phyloP scores from a whole-genome alignment of 2,329 filamentous ascomycete genomes.

The Parascedosporium putredinis region DNA sequence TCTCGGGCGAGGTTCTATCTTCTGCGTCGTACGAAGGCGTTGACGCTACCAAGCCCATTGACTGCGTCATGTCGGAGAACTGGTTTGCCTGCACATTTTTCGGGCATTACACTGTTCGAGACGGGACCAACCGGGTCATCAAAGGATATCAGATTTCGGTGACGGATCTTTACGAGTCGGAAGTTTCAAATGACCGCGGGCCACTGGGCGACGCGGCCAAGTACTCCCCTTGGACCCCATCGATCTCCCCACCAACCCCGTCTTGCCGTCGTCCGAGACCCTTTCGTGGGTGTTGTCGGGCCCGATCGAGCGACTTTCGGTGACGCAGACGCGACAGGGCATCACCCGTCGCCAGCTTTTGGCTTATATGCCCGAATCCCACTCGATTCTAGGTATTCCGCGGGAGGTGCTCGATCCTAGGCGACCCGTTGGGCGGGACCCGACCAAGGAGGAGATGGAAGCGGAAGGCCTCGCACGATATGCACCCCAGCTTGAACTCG shows the following conservation, averaged over 20 bases:
- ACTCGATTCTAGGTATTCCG: slow-evolving; percentile 70
- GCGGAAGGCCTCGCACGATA: slow-evolving; percentile 73
- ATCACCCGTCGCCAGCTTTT: slow-evolving; percentile 78
- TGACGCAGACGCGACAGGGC: slow-evolving; percentile 84
- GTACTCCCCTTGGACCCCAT: slow-evolving; percentile 68
- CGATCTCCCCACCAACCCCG: slow-evolving; percentile 40
- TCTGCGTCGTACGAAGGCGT: slow-evolving; percentile 61
- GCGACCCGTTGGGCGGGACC: slow-evolving; percentile 74
- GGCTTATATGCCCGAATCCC: slow-evolving; percentile 62
- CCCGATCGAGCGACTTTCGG: slow-evolving; percentile 67
- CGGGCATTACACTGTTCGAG: slow-evolving; percentile 46
- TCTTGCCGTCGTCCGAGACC: slow-evolving; percentile 64
- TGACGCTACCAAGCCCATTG: slow-evolving; percentile 62
- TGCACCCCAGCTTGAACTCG: slow-evolving; percentile 66
- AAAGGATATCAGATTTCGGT: slow-evolving; percentile 81
- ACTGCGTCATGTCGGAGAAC: slow-evolving; percentile 80
- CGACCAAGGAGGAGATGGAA: slow-evolving; percentile 66
- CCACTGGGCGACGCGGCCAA: slow-evolving; percentile 59
- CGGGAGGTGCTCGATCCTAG: slow-evolving; percentile 73
- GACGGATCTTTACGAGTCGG: slow-evolving; percentile 84
- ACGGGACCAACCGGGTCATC: slow-evolving; percentile 41
- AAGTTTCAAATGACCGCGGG: slow-evolving; percentile 73
- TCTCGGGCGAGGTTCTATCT: slow-evolving; percentile 72
- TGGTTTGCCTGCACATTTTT: slow-evolving; percentile 87
- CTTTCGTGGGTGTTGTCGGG: slow-evolving; percentile 75